A percentile compares a stretch with the other conserved stretches of the same genome.
phyloP scores from a whole-genome alignment of 164 flowering plant genomes.

The Vitis riparia region DNA sequence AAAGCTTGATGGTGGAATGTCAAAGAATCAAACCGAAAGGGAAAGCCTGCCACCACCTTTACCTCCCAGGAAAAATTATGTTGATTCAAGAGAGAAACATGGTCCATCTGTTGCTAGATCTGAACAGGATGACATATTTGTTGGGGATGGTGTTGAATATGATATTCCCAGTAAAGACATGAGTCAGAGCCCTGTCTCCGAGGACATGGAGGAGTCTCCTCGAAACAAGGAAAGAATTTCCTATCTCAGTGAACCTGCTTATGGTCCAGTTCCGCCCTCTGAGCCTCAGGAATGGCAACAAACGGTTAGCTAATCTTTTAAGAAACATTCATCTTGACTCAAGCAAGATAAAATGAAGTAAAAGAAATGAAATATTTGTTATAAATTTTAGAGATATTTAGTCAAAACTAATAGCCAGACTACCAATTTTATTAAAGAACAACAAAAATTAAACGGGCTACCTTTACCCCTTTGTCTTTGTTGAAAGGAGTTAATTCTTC shows the following conservation, averaged over 20 bases:
- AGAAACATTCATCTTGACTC: background rate
- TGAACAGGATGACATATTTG: slow-evolving; percentile 90
- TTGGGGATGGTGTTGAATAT: slow-evolving; percentile 88
- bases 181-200: slow-evolving; percentile 79
- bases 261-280: slow-evolving; percentile 85
- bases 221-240: slow-evolving; percentile 61
- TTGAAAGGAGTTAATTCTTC: background rate
- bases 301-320: slow-evolving; percentile 42
- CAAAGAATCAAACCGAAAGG: slow-evolving; percentile 46
- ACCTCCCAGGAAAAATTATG: slow-evolving; percentile 54
- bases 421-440: no score
- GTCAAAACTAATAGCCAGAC: no score
- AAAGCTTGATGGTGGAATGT: slow-evolving; percentile 39
- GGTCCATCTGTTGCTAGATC: slow-evolving; percentile 53
- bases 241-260: slow-evolving; percentile 78
- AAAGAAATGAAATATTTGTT: no score
- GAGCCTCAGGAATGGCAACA: slow-evolving; percentile 81
- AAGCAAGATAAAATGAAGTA: no score
- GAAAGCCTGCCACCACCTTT: slow-evolving; percentile 64
- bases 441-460: background rate
- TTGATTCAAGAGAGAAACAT: slow-evolving; percentile 53
- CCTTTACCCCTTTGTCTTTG: background rate
- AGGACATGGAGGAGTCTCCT: slow-evolving; percentile 99
- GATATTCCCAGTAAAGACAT: slow-evolving; percentile 67
- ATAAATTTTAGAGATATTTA: no score